Base-by-base conservation (phyloP, 371 early-diverging fungal species). In the Entomophthora muscae region DNA sequence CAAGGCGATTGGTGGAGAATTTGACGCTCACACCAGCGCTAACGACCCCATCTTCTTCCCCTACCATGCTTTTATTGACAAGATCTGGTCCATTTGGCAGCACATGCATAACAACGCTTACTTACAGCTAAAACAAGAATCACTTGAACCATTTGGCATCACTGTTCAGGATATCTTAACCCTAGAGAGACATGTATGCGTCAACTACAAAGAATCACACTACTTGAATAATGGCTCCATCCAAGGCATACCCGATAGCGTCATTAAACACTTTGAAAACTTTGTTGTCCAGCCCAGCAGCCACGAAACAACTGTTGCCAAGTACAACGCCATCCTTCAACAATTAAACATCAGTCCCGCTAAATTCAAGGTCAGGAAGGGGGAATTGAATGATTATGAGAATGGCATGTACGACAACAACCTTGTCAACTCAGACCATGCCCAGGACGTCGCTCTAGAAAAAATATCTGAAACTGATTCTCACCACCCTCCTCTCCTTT, bases 31-130 rank as follows among this genome's bases (percentile, higher is more conserved):
- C 70, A 23, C 51, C 52, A 67, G 73, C 23, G 78, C 78, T 5
- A 75, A 74, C 61, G 78, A 78, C 53, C 71, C 75, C 32, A 66
- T 75, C 60, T 78, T 78, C 68, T 71, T 63, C 33, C 66, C 74
- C 66, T 77, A 78, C 65, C 78, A 78, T 53, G 72, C 72, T 32
- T 73, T 75, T 52, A 63, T 79, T n/a, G 78, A 78, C 65, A 73
- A 75, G 28, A 65, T 78, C 57, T 78, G 77, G 77, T 69, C 65
- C 66, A 63, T 65, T 53, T 78, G 74, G 74, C 79, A 78, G 17
- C 5, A 42, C 17, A 10, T 42, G 42, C 42, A 42, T 42, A 42
- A 42, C 17, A n/a, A n/a, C n/a, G n/a, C 17, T 42, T 42, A 42
- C 10, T 10, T 42, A 42, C 17, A 17, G 42, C 10, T 17, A 42